Percentiles rank a stretch among this genome's conserved stretches.
Evolutionary conservation across 2,329 filamentous ascomycete species (phyloP).

Genomic region (Hypoxylon sp.): DNA sequence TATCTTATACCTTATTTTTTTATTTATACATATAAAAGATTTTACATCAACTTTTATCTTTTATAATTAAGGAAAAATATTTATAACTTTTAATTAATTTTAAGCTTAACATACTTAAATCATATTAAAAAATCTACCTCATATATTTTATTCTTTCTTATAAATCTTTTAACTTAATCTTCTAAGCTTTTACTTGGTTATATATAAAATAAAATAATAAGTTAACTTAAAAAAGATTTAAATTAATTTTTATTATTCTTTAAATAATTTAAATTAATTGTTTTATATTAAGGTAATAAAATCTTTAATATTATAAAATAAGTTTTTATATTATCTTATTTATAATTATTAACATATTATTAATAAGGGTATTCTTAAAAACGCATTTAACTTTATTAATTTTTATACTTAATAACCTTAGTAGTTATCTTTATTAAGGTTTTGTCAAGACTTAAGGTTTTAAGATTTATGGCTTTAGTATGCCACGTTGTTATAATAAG

Average conservation of each 20-base stretch:
- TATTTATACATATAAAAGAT: not conserved
- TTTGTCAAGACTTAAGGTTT: not conserved
- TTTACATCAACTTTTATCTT: not conserved
- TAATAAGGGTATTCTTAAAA: not conserved
- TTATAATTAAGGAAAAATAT: not conserved
- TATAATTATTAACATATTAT: not conserved
- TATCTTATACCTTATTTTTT: not conserved
- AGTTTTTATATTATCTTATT: not conserved
- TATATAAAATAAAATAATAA: not conserved
- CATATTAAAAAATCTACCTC: not conserved
- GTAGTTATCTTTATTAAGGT: not conserved
- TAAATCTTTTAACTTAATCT: not conserved
- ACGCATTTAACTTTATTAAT: not conserved
- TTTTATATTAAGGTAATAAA: not conserved
- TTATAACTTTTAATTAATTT: not conserved
- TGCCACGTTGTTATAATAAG: no score
- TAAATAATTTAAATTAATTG: not conserved
- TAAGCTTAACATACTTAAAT: not conserved
- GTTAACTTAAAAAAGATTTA: not conserved
- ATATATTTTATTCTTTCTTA: not conserved
- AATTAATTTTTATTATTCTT: not conserved
- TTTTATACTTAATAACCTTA: not conserved
- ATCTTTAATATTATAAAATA: not conserved
- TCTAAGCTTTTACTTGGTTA: not conserved
- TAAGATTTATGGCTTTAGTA: not conserved